Base-by-base conservation (phyloP, 257 asterid genomes). In the Scutellaria minor region DNA sequence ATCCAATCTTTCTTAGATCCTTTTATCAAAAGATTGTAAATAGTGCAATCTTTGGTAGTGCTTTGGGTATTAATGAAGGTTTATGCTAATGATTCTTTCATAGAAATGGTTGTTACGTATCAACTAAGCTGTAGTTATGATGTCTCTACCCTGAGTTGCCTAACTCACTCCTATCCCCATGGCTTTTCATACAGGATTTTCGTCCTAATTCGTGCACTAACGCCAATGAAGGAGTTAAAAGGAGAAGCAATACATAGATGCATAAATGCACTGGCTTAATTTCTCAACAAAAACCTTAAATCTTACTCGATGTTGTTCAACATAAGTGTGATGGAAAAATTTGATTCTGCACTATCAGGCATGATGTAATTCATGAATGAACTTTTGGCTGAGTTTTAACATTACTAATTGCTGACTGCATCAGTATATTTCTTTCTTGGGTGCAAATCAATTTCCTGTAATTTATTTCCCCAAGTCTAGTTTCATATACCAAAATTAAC, bases 221-320 rank as follows among this genome's bases (percentile, higher is more conserved):
- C 56, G 15, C 56, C 56, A 13, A 51, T 13, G n/a, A 14, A 14
- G n/a, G 56, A 50, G 18, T 22, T 7, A n/a, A 53, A 5, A 14
- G 11, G 27, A 9, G 56, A 51, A 13, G 13, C 8, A 18, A 41
- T 62, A 47, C 27, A 46, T 24, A 2, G 66, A 20, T 18, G 37
- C 70, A 4, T 63, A 9, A 68, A 41, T 13, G 12, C 27, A 24
- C 46, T 37, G 40, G 24, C 68, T 62, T 61, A 6, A 22, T 54
- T 7, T 72, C 61, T 57, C 12, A 68, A 72, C 56, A 46, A n/a
- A 81, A 77, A 79, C 82, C 79, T 73, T 73, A 69, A 72, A 14
- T 15, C 14, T 9, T 6, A 20, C 22, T 60, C 46, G 12, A 24
- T 39, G 57, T 40, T 37, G 27, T 11, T 15, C 42, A 53, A 4